Evolutionary conservation across 1,284 basidiomycete genomes (phyloP).

Genomic region (Coniferiporia sulphurascens): DNA sequence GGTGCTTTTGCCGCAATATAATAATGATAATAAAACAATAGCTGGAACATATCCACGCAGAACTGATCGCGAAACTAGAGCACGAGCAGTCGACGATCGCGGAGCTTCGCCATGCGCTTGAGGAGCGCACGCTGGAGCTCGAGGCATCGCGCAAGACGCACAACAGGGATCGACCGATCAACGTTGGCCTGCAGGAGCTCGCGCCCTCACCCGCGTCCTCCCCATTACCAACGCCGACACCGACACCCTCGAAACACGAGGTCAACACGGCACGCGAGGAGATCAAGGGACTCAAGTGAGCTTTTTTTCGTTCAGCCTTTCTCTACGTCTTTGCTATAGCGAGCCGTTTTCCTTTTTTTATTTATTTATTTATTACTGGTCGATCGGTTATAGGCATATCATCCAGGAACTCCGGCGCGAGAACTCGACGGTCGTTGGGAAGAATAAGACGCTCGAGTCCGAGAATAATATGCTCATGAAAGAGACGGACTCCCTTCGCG

Average conservation of each 20-base stretch:
- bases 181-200: slow-evolving; percentile 33
- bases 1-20: not conserved
- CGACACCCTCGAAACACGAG: slow-evolving; percentile 49
- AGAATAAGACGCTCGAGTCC: slow-evolving; percentile 65
- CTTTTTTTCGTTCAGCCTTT: slow-evolving; percentile 11
- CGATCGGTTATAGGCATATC: slow-evolving; percentile 56
- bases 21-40: slow-evolving; percentile 15
- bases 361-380: not conserved
- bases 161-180: slow-evolving; percentile 50
- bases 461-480: slow-evolving; percentile 72
- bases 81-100: slow-evolving; percentile 30
- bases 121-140: slow-evolving; percentile 46
- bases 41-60: slow-evolving; percentile 30
- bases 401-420: slow-evolving; percentile 86
- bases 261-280: slow-evolving; percentile 50
- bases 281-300: slow-evolving; percentile 73
- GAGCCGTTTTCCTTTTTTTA: not conserved
- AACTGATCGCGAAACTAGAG: slow-evolving; percentile 32
- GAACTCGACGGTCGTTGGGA: slow-evolving; percentile 57
- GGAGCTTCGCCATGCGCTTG: slow-evolving; percentile 40
- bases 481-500: slow-evolving; percentile 75
- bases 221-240: slow-evolving; percentile 2
- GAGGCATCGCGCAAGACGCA: slow-evolving; percentile 52
- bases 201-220: slow-evolving; percentile 19
- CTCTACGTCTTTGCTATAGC: slow-evolving; percentile 5